Evolutionary conservation across 2,329 filamentous ascomycete genomes (phyloP), one percentile per base, ranked within the genome.

Genomic region (Arthrobotrys sphaeroides): DNA sequence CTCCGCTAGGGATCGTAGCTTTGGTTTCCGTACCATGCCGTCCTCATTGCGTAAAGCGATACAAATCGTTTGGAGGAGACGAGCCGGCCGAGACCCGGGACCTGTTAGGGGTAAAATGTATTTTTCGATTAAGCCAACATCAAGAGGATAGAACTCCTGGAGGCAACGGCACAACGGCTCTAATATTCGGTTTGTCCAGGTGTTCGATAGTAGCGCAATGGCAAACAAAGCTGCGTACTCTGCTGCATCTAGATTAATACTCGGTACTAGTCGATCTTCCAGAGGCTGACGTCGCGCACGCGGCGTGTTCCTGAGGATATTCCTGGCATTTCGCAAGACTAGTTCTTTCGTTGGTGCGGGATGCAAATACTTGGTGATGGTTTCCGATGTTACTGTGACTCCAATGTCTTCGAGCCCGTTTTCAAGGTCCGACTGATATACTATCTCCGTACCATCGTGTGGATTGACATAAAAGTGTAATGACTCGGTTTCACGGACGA

Each of bases 231-330:
- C 81, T 10, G 82, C 81, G 68, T 84, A 83, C 65, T 83, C 80
- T 3, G 82, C 81, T 60, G 82, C 81, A 55, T 83, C 81, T 65
- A 82, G 78, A 67, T 82, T 82, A 42, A 81, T 78, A 28, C 79
- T 79, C 6, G 81, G 80, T 38, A 81, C 80, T 24, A 38, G 16
- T 9, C 10, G 20, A 5, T 40, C 57, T 40, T 75, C 55, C 12
- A 61, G 38, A 7, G 40, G 81, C 79, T 80, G 81, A 80, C 81
- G 79, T 74, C 82, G 82, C 82, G 80, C 81, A 80, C 87, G 84
- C 79, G 89, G 85, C 47, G 93, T 84, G 0, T 91, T 91, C 49
- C 89, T 89, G 79, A 91, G 86, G 78, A 98, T 94, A 82, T 96
- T 97, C 79, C 90, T 89, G 12, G 90, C 89, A 7, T 90, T 91